Evolutionary conservation across 768 basidiomycete species (phyloP).

Genomic region (Lentinula sp.): DNA sequence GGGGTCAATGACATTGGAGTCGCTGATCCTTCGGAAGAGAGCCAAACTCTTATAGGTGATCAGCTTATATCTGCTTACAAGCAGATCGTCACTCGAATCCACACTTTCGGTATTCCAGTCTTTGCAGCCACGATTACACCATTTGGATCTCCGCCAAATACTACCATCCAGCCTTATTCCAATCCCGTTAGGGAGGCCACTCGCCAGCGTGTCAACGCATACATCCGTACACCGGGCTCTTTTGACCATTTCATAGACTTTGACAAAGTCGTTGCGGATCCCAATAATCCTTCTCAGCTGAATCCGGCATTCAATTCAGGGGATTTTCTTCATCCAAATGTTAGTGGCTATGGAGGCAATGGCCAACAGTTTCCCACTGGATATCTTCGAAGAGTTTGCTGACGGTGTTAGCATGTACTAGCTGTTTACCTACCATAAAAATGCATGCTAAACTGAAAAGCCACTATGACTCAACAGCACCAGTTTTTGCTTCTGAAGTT

Average conservation of each 20-base stretch:
- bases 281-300: constrained; percentile 29
- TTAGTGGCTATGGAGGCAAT: constrained; percentile 37
- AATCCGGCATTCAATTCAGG: constrained; percentile 33
- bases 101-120: constrained; percentile 34
- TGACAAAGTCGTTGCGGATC: constrained; percentile 34
- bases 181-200: constrained; percentile 32
- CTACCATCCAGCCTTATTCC: constrained; percentile 29
- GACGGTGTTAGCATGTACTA: constrained; percentile 14
- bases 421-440: neutral
- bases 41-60: constrained; percentile 11
- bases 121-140: constrained; percentile 49
- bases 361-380: constrained; percentile 34
- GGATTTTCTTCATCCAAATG: constrained; percentile 43
- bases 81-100: constrained; percentile 38
- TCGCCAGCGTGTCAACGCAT: constrained; percentile 35
- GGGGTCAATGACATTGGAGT: constrained; percentile 51
- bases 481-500: too few relatives aligned
- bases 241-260: constrained; percentile 47
- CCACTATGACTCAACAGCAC: too few relatives aligned
- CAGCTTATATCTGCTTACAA: constrained; percentile 36
- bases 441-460: too few relatives aligned
- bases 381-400: constrained; percentile 27
- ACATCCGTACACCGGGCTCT: constrained; percentile 32
- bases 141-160: constrained; percentile 22
- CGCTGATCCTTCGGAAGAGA: constrained; percentile 29